These are phyloP conservation scores for Coniosporium apollinis DNA, from an alignment of 495 filamentous ascomycete species.

Conservation along the genomic window DNA sequence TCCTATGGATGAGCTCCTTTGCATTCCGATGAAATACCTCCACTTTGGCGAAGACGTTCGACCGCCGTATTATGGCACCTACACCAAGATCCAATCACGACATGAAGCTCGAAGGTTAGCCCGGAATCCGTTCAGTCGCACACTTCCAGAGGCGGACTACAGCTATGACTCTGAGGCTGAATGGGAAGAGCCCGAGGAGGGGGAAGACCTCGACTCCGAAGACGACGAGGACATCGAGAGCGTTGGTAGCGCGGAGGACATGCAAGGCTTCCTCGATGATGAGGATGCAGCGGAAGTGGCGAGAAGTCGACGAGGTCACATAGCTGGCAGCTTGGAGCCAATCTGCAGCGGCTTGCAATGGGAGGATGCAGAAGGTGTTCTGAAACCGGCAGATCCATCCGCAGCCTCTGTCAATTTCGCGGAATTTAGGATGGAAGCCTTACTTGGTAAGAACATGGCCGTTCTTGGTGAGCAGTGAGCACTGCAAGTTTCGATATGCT, in stretches of 20 bases:
- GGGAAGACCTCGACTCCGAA: constrained; percentile 58
- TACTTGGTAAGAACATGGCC: constrained; percentile 53
- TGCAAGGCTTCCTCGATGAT: constrained; percentile 65
- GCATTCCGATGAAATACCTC: constrained; percentile 58
- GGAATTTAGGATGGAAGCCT: constrained; percentile 54
- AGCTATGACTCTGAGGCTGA: constrained; percentile 95
- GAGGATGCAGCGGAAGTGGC: constrained; percentile 25
- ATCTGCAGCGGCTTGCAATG: constrained; percentile 64
- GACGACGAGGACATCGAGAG: constrained; percentile 65
- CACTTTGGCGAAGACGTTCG: constrained; percentile 76
- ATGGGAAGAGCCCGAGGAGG: constrained; percentile 75
- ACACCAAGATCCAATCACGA: constrained; percentile 38
- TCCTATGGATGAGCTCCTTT: constrained; percentile 37
- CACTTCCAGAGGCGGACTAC: constrained; percentile 59
- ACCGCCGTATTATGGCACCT: constrained; percentile 80
- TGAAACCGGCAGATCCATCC: constrained; percentile 25
- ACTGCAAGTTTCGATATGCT: constrained; percentile 6
- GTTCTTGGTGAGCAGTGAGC: constrained; percentile 4
- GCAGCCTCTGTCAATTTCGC: constrained; percentile 27
- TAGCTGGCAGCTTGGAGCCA: constrained; percentile 59
- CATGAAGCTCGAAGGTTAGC: constrained; percentile 38
- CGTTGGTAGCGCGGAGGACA: constrained; percentile 42
- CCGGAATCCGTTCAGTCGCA: constrained; percentile 49
- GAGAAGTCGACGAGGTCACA: constrained; percentile 25
- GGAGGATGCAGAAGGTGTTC: constrained; percentile 38